A percentile compares a stretch with the other conserved stretches of the same genome.
These are phyloP conservation scores for Cyclocybe cylindracea DNA, from an alignment of 768 basidiomycete species.

Conservation along the genomic window DNA sequence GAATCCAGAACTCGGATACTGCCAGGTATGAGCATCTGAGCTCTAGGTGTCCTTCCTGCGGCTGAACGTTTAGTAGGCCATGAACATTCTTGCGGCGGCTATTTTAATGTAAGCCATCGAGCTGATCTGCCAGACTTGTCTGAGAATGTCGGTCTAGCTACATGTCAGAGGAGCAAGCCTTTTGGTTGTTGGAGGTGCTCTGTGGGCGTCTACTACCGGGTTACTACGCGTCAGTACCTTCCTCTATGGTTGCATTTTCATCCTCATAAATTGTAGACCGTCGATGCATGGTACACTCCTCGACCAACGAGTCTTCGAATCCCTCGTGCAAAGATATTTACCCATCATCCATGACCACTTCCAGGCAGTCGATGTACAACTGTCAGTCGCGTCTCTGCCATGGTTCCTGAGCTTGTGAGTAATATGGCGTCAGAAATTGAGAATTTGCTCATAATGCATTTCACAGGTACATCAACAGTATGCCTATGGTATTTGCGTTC, in stretches of 20 bases:
- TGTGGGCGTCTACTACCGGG: conserved; percentile 95
- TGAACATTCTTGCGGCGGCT: conserved; percentile 98
- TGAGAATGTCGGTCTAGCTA: conserved; percentile 57
- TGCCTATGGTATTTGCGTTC: conserved; percentile 98
- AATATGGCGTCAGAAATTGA: conserved; percentile 1
- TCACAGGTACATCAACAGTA: conserved; percentile 82
- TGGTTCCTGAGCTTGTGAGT: conserved; percentile 97
- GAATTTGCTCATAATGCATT: neutral
- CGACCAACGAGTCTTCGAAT: conserved; percentile 98
- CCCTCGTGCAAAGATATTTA: conserved; percentile 84
- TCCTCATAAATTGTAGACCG: conserved; percentile 51
- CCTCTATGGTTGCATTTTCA: neutral
- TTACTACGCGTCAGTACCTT: conserved; percentile 80
- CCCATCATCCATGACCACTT: conserved; percentile 96
- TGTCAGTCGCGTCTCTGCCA: conserved; percentile 94
- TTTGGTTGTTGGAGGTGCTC: conserved; percentile 94
- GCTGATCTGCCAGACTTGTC: neutral
- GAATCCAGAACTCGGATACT: conserved; percentile 94
- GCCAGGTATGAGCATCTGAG: conserved; percentile 56
- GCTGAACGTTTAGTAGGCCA: conserved; percentile 53
- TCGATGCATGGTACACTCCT: conserved; percentile 99
- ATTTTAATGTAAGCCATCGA: conserved; percentile 71
- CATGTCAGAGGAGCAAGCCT: conserved; percentile 98
- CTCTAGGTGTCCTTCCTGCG: too few relatives aligned
- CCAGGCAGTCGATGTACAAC: conserved; percentile 86